Base-by-base conservation (phyloP, 306 rosid genomes). In the Biancaea sappan region DNA sequence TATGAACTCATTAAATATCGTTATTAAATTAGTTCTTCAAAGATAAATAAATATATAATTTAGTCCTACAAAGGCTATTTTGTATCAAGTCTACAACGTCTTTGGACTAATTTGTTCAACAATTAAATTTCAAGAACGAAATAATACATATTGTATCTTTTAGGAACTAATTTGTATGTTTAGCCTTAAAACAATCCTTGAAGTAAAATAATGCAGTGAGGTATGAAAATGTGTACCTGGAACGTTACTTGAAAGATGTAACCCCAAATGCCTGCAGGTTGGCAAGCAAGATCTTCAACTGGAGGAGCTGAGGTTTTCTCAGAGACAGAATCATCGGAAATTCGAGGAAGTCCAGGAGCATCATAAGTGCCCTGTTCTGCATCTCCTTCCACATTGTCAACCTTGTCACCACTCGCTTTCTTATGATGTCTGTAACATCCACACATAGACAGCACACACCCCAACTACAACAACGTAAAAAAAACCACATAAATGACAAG, bases 191-290 rank as follows among this genome's bases (percentile, higher is more conserved):
- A 57, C 11, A 57, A 43, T 46, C 34, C 57, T 52, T 66, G 58
- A 4, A 67, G 26, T 34, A 37, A n/a, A 64, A 51, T 4, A 38
- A 38, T 4, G 8, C 1, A 40, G 4, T 41, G 51, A 71, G 48
- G 3, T 35, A 53, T 53, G 61, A 34, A 43, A 53, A 70, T 12
- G 51, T 13, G 43, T 72, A 95, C 99, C 93, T 92, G 99, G 66
- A 90, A 95, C 40, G 92, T 79, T 77, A 95, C 88, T 84, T 95
- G 99, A 77, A 95, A 92, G 43, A 82, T 73, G 72, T 92, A 92
- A 28, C 96, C 91, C 80, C 84, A 90, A 70, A 83, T 67, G 70
- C 99, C 98, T 6, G 99, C 99, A 68, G 86, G 75, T 82, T 77
- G 79, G 52, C 90, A 93, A 16, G 58, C 57, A 60, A 37, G 83